Evolutionary conservation across 2,329 filamentous ascomycete species (phyloP), one percentile per base, ranked within the genome.

Genomic region (Cytospora piceicola): DNA sequence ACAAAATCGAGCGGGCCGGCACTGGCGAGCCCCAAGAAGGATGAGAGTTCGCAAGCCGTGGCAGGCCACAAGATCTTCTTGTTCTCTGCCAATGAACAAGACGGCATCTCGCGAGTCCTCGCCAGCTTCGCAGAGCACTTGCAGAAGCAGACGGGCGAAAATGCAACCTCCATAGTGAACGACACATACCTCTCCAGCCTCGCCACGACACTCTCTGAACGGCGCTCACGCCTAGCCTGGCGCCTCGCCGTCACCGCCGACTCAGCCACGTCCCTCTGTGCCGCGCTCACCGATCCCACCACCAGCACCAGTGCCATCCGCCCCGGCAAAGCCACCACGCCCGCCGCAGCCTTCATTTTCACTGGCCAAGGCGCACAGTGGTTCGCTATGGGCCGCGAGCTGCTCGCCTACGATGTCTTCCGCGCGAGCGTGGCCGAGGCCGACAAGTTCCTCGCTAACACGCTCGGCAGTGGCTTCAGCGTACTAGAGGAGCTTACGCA

Each of bases 281-380:
- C 34, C 8, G 57, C 57, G 3, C 56, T 64, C 57, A 52, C 36
- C 32, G 58, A 61, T 27, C 63, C 63, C 39, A 51, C 36, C 14
- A 61, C 63, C 24, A 49, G 17, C 51, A 57, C 22, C 34, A 15
- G 57, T 42, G 63, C 63, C 22, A 29, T 65, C 17, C 63, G 63
- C 22, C 39, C 39, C 11, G 63, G 63, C 29, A 65, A 65, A 4
- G 64, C 58, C 30, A 42, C 53, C 20, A 42, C 32, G 29, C 59
- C 64, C 7, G 32, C 54, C n/a, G 49, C 55, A 29, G 63, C 61
- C 55, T 75, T 74, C 60, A 72, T 72, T 4, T 77, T 76, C 68
- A 75, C 75, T 3, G 75, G 75, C 24, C 75, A 77, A 58, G 75
- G 75, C 17, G 75, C 75, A 4, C 75, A 77, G 67, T 77, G 71